These are phyloP conservation scores for Psophocarpus tetragonolobus DNA, from an alignment of 306 rosid species.

Conservation along the genomic window DNA sequence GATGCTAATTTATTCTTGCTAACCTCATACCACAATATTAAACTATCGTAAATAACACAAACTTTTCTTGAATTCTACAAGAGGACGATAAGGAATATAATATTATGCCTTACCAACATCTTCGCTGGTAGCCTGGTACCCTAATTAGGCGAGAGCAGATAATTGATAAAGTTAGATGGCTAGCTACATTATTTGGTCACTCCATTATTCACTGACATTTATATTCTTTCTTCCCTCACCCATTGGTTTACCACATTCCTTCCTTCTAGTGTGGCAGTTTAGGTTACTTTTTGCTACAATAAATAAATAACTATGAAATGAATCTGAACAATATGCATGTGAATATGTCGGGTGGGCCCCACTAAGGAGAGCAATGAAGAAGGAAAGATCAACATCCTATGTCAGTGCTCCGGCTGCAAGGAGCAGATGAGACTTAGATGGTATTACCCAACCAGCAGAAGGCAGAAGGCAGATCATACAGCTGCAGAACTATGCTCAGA, in stretches of 20 bases:
- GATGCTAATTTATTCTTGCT: neutral
- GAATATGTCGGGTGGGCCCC: slow-evolving; percentile 60
- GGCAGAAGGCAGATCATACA: slow-evolving; percentile 20
- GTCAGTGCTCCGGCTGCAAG: slow-evolving; percentile 42
- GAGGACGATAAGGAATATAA: neutral
- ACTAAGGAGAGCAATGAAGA: neutral
- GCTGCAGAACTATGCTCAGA: slow-evolving; percentile 17
- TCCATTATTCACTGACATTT: slow-evolving; percentile 31
- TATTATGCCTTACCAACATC: neutral
- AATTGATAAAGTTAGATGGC: neutral
- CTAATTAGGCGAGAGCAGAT: neutral
- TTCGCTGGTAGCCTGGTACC: neutral
- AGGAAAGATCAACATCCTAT: slow-evolving; percentile 44
- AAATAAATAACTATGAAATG: neutral
- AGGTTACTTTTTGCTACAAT: neutral
- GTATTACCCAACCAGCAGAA: slow-evolving; percentile 30
- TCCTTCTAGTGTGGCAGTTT: neutral
- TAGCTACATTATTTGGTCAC: neutral
- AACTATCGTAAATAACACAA: neutral
- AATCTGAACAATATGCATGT: slow-evolving; percentile 40
- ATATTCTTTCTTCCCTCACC: slow-evolving; percentile 25
- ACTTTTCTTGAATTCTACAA: neutral
- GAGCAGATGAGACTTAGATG: slow-evolving; percentile 40
- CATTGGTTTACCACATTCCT: slow-evolving; percentile 31
- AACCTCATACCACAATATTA: neutral